These are phyloP conservation scores for Pilaira anomala DNA, from an alignment of 192 early-diverging fungal genomes.

Conservation along the genomic window DNA sequence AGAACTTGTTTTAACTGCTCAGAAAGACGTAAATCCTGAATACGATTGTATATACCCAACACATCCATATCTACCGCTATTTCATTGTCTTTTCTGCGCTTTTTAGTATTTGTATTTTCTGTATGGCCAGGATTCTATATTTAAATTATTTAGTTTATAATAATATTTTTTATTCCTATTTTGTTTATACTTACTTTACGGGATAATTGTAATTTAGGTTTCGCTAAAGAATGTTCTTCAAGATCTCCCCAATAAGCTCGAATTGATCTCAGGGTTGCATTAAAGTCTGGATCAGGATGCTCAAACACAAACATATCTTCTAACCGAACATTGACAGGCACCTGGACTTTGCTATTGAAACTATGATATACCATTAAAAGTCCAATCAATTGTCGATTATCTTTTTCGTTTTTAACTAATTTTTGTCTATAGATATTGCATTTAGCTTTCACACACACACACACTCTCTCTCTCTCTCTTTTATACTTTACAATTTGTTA, in stretches of 20 bases:
- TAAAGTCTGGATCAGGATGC: constrained; percentile 39
- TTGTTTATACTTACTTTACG: too few species aligned
- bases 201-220: constrained; percentile 35
- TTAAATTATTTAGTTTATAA: too few species aligned
- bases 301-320: constrained; percentile 39
- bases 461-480: background rate
- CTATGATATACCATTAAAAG: constrained; percentile 47
- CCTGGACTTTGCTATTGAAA: constrained; percentile 44
- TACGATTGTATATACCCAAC: constrained; percentile 34
- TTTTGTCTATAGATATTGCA: constrained; percentile 32
- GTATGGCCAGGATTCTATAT: too few species aligned
- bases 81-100: too few species aligned
- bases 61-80: too few species aligned
- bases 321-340: constrained; percentile 28
- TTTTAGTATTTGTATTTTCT: too few species aligned
- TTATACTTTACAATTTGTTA: constrained; percentile 41
- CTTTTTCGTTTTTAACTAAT: constrained; percentile 31
- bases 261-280: constrained; percentile 26
- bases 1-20: constrained; percentile 45
- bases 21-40: constrained; percentile 47
- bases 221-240: constrained; percentile 36
- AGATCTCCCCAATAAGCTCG: constrained; percentile 36
- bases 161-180: too few species aligned
- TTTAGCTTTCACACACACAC: background rate
- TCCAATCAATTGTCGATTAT: constrained; percentile 42